phyloP scores from a whole-genome alignment of 306 rosid genomes.

The Myrica gale region DNA sequence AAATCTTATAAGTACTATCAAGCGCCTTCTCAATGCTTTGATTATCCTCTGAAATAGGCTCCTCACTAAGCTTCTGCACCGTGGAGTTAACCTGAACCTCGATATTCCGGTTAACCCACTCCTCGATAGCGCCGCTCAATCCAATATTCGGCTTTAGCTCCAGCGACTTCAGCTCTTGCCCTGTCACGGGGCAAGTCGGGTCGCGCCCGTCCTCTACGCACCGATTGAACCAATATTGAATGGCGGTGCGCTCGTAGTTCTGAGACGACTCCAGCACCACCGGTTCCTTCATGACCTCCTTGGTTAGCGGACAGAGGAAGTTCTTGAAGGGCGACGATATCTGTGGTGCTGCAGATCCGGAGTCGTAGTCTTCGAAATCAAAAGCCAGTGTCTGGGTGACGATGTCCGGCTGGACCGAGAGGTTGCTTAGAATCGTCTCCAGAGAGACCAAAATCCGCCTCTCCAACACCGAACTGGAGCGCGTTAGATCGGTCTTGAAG shows the following conservation, averaged over 20 bases:
- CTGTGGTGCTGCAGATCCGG: not conserved
- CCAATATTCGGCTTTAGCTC: slow-evolving; percentile 54
- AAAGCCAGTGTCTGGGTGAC: slow-evolving; percentile 22
- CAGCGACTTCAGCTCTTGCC: slow-evolving; percentile 37
- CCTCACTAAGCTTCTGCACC: slow-evolving; percentile 31
- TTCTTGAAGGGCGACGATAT: slow-evolving; percentile 42
- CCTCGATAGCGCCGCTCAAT: slow-evolving; percentile 53
- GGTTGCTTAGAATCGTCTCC: slow-evolving; percentile 38
- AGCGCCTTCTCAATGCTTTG: slow-evolving; percentile 25
- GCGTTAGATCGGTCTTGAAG: slow-evolving; percentile 36
- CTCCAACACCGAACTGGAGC: slow-evolving; percentile 25
- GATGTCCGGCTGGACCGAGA: slow-evolving; percentile 29
- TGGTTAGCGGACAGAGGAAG: slow-evolving; percentile 52
- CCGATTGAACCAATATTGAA: slow-evolving; percentile 49
- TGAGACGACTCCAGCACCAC: slow-evolving; percentile 53
- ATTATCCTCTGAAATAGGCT: slow-evolving; percentile 30
- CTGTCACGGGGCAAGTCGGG: slow-evolving; percentile 53
- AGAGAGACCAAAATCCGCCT: slow-evolving; percentile 38
- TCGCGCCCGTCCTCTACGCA: slow-evolving; percentile 45
- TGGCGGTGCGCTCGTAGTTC: slow-evolving; percentile 51
- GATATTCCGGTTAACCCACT: slow-evolving; percentile 46
- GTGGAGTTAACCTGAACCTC: slow-evolving; percentile 40
- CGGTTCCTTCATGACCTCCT: slow-evolving; percentile 56
- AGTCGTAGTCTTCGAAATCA: slow-evolving; percentile 39
- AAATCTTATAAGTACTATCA: slow-evolving; percentile 37